Evolutionary conservation across 805 yeast genomes (phyloP), one percentile per base, ranked within the genome.

Genomic region (Lachancea meyersii): DNA sequence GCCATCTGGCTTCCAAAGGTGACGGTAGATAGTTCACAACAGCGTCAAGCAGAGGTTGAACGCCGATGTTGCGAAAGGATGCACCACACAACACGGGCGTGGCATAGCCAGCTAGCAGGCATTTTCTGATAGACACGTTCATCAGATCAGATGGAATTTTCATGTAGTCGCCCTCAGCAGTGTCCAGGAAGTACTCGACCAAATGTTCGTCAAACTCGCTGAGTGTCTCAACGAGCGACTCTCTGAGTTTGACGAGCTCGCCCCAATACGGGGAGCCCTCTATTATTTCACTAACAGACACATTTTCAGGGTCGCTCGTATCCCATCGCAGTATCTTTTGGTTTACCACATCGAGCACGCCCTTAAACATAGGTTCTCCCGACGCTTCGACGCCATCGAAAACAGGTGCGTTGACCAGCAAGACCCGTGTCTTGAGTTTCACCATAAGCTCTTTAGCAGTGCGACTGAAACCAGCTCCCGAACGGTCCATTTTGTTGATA

Each of bases 401-500:
- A 49, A 77, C 74, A 0, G 98, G 98, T 8, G 85, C 65, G 48
- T 82, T 88, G n/a, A 86, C 70, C 26, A 88, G 60, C 0, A 80
- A 83, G 1, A 82, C 87, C 30, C 82, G 71, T 0, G 95, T 86
- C 14, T 78, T 78, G 45, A 93, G 67, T 55, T 85, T 84, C 17
- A 79, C 64, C 11, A 87, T 82, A 20, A 93, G 74, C 52, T 91
- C 97, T 50, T 79, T 79, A 5, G 87, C 94, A 0, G 97, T 86
- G 44, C 96, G 70, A 48, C 95, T 81, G 59, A 79, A 93, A 0
- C 97, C 96, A 1, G 97, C 96, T 17, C 98, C 98, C 13, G 80
- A 83, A 46, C 97, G 73, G 65, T 93, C 98, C 97, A 93, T 89
- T 62, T 93, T 93, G 63, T 93, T 93, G 26, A 93, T 76, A 58